Conservation (phyloP, 2,329 filamentous ascomycete genomes). For the Coniochaeta sp. region DNA sequence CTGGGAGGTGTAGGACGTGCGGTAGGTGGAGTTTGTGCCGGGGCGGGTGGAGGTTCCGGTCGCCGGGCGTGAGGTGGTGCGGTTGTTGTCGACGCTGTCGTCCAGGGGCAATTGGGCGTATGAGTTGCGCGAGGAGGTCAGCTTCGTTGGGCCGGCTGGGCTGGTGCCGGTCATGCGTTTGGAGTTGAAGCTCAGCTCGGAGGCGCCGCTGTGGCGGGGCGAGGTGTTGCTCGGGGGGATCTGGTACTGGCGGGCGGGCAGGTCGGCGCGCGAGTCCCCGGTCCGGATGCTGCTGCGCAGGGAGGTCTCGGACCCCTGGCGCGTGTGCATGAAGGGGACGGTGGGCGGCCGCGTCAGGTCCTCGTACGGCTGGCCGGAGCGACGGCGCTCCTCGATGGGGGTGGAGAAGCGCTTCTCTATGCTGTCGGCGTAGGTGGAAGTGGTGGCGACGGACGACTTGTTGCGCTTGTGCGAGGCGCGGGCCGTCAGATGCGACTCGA, state of each 20-base stretch:
- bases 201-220: conserved; percentile 34
- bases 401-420: conserved; percentile 54
- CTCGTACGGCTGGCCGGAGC: conserved; percentile 36
- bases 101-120: conserved; percentile 43
- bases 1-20: conserved; percentile 17
- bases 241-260: conserved; percentile 51
- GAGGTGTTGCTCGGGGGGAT: conserved; percentile 31
- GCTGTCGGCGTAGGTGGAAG: conserved; percentile 33
- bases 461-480: conserved; percentile 67
- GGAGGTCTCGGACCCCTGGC: conserved; percentile 51
- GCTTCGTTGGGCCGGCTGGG: conserved; percentile 16
- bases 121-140: conserved; percentile 27
- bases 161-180: conserved; percentile 38
- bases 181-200: conserved; percentile 22
- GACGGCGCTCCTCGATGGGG: conserved; percentile 31
- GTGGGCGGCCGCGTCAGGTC: conserved; percentile 41
- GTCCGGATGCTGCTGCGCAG: conserved; percentile 44
- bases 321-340: conserved; percentile 76
- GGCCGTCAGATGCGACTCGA: conserved; percentile 79
- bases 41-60: conserved; percentile 8
- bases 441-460: conserved; percentile 47
- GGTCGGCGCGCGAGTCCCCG: conserved; percentile 45
- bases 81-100: conserved; percentile 26
- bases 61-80: conserved; percentile 12
- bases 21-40: conserved; percentile 19